These are phyloP conservation scores for Epichloe coenophiala DNA, from an alignment of 2,329 filamentous ascomycete species.

Conservation along the genomic window DNA sequence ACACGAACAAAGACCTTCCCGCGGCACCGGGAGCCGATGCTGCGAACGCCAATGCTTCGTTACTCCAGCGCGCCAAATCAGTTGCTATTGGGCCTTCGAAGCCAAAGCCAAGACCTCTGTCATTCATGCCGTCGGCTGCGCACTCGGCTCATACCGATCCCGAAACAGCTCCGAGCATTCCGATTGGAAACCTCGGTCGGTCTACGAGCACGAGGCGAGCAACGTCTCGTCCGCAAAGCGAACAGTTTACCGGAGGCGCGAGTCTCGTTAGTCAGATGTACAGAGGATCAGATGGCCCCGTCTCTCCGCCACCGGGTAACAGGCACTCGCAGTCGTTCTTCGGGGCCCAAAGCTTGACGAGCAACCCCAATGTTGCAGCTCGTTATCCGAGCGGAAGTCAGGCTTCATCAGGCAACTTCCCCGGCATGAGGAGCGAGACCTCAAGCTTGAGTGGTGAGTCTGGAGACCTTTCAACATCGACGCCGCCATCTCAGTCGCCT, in stretches of 20 bases:
- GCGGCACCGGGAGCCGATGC: slow-evolving; percentile 39
- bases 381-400: slow-evolving; percentile 39
- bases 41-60: slow-evolving; percentile 26
- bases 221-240: slow-evolving; percentile 41
- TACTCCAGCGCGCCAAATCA: slow-evolving; percentile 49
- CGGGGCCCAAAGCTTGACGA: slow-evolving; percentile 31
- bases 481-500: slow-evolving; percentile 38
- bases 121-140: slow-evolving; percentile 33
- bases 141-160: slow-evolving; percentile 46
- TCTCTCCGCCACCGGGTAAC: slow-evolving; percentile 45
- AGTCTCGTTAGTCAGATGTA: slow-evolving; percentile 84
- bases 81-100: slow-evolving; percentile 37
- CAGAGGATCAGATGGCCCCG: slow-evolving; percentile 52
- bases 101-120: slow-evolving; percentile 41
- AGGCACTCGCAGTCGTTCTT: slow-evolving; percentile 54
- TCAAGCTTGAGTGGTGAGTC: slow-evolving; percentile 57
- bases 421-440: slow-evolving; percentile 54
- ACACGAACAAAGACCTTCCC: slow-evolving; percentile 75
- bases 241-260: slow-evolving; percentile 50
- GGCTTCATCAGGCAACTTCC: slow-evolving; percentile 48
- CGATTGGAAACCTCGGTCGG: slow-evolving; percentile 45
- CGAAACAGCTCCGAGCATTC: slow-evolving; percentile 63
- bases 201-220: slow-evolving; percentile 38
- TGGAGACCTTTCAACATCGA: slow-evolving; percentile 32
- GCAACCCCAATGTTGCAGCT: slow-evolving; percentile 36